Base-by-base conservation (phyloP, 352 stramenopile species). In the Globisporangium sylvaticum region DNA sequence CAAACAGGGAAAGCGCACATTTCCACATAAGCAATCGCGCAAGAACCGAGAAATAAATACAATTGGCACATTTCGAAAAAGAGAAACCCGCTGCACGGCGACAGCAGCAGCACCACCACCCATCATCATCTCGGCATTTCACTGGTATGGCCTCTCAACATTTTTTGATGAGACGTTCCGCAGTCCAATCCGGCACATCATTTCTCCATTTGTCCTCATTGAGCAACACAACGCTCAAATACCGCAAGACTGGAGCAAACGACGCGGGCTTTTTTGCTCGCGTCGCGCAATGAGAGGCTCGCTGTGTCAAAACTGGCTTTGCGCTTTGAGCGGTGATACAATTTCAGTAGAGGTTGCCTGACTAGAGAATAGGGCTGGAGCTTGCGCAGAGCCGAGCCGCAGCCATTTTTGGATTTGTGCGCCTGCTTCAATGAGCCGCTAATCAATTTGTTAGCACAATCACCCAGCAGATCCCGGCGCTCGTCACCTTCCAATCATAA, bases 361-460 rank as follows among this genome's bases (percentile, higher is more conserved):
- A 32, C 25, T 58, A 32, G 48, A 29, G n/a, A 56, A 27, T 55
- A 55, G 48, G 22, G 48, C 48, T 31, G 48, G 34, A 42, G 9
- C 12, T 42, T 42, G 34, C 34, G 10, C 34, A 42, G 34, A 42
- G 34, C 34, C 34, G 12, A 42, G 34, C 34, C 10, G 34, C 2
- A 14, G 34, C 9, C 12, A 1, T 37, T 37, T 37, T 37, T 15
- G 44, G 52, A 57, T 57, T 57, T 34, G 25, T 22, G 10, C 12
- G 12, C 12, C 24, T 57, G 25, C 52, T 58, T 39, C 52, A 57
- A 57, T 18, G 24, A 57, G 24, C 5, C 24, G 52, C 52, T 58
- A 58, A 58, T 58, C 52, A 58, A 24, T 37, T 58, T 58, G 52
- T 58, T 58, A 58, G 52, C 52, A 58, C 52, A 58, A 58, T 58